Percentiles rank a stretch among this genome's conserved stretches.
phyloP scores from a whole-genome alignment of 805 yeast genomes.

The Yarrowia sp. region DNA sequence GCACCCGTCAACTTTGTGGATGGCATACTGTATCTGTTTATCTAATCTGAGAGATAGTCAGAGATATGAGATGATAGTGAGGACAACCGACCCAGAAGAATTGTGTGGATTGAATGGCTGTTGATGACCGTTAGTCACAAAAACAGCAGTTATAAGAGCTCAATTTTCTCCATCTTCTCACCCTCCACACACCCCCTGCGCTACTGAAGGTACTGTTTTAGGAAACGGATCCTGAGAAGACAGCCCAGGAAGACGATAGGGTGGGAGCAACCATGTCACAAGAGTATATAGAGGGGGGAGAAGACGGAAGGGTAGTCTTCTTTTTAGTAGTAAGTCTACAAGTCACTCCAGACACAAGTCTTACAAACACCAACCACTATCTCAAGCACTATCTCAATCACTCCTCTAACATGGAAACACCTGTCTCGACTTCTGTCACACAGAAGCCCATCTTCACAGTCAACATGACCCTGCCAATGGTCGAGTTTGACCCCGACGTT shows the following conservation, averaged over 20 bases:
- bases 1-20: constrained; percentile 8
- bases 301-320: too few relatives aligned
- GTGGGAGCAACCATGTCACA: constrained; percentile 9
- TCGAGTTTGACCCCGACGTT: constrained; percentile 2
- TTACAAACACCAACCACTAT: background rate
- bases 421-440: background rate
- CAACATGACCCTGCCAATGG: background rate
- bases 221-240: constrained; percentile 16
- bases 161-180: too few relatives aligned
- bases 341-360: too few relatives aligned
- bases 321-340: too few relatives aligned
- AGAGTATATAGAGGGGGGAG: background rate
- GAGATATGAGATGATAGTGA: background rate
- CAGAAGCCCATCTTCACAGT: constrained; percentile 15
- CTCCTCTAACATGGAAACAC: constrained; percentile 9
- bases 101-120: too few relatives aligned
- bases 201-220: constrained; percentile 7
- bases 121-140: too few relatives aligned
- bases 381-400: too few relatives aligned
- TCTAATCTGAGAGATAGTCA: constrained; percentile 17
- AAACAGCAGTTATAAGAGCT: too few relatives aligned
- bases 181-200: background rate
- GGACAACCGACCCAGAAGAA: background rate
- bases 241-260: too few relatives aligned
- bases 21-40: constrained; percentile 14